Base-by-base conservation (phyloP, 257 asterid species). In the Capsicum pubescens region DNA sequence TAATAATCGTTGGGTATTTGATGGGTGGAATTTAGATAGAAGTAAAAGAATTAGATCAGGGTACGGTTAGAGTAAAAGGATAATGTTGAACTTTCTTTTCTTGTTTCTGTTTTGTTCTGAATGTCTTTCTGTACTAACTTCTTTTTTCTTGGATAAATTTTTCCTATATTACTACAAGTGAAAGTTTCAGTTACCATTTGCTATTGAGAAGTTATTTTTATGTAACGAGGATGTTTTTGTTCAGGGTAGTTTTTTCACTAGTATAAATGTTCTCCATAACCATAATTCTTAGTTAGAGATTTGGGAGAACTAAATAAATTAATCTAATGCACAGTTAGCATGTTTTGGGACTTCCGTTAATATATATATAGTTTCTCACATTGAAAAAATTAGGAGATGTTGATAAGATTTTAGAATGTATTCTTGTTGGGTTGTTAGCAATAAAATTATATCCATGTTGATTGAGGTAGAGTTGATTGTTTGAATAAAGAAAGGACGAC, bases 261-360 rank as follows among this genome's bases (percentile, higher is more conserved):
- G 59, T 72, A 72, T 50, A 48, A 19, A 6, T 72, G 58, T 72
- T 14, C 36, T 48, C 42, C 15, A 15, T 6, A 72, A 46, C 55
- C 10, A 15, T 72, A n/a, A 13, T 50, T 72, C 59, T 72, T 72
- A 72, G 58, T 72, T 46, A 59, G 42, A 72, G 39, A n/a, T 72
- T 72, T n/a, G 17, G 80, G 67, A 44, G 79, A 72, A 48, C 80
- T 46, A 42, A 67, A 44, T 44, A 71, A n/a, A 70, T 70, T 44
- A 70, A 44, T 42, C 56, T 7, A n/a, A 48, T 12, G 80, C 46
- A 39, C 36, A 12, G 59, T 72, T 72, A 10, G 59, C 16, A 72
- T n/a, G 42, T 46, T 48, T 72, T 72, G 80, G 55, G 15, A 48
- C 39, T 72, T 64, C 21, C 61, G 13, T 26, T 39, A 10, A 76